Evolutionary conservation across 164 flowering plant species (phyloP).

Genomic region (Kingdonia uniflora): DNA sequence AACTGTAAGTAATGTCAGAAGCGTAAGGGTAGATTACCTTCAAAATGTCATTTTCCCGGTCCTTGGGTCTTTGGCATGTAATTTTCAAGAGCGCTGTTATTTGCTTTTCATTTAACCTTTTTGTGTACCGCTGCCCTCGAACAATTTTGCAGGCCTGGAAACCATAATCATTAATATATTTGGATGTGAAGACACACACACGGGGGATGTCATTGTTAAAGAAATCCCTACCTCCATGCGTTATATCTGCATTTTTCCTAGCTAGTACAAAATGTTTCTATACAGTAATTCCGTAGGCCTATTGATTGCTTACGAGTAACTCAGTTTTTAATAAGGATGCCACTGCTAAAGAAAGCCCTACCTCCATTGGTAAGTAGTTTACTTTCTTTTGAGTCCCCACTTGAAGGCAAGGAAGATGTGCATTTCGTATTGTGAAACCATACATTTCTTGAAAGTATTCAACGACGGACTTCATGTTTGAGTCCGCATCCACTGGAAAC

Average conservation of each 20-base stretch:
- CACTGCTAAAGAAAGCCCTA: conserved; percentile 6
- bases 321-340: too few relatives aligned
- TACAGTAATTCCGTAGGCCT: too few relatives aligned
- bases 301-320: too few relatives aligned
- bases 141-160: conserved; percentile 78
- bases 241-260: too few relatives aligned
- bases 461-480: conserved; percentile 18
- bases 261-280: too few relatives aligned
- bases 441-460: conserved; percentile 18
- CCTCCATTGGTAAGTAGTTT: conserved; percentile 77
- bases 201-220: too few relatives aligned
- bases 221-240: too few relatives aligned
- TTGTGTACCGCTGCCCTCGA: conserved; percentile 72
- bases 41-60: conserved; percentile 60
- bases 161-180: conserved; percentile 3
- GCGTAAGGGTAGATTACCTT: conserved; percentile 26
- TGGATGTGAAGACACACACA: too few relatives aligned
- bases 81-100: conserved; percentile 69
- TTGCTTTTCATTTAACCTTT: conserved; percentile 73
- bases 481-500: conserved; percentile 18
- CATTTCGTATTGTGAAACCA: conserved; percentile 16
- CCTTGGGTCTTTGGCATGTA: conserved; percentile 76
- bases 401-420: conserved; percentile 22
- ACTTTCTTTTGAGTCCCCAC: conserved; percentile 43
- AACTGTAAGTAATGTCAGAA: too few relatives aligned